phyloP scores from a whole-genome alignment of 2,329 filamentous ascomycete species.

The Rutstroemia sp. region DNA sequence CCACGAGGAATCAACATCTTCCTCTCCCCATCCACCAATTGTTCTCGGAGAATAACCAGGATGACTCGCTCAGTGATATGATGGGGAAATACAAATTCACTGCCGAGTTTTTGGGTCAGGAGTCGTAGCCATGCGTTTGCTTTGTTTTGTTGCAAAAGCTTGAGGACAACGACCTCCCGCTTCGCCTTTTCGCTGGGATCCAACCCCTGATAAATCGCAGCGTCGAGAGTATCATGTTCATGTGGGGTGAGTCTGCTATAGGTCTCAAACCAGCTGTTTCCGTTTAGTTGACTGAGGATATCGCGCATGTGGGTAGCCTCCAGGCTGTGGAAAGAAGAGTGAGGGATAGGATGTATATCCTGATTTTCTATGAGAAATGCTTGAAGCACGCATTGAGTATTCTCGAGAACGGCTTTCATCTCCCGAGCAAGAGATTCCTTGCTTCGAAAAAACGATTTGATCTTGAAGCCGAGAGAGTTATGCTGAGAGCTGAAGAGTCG shows the following conservation, averaged over 20 bases:
- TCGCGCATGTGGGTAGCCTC: conserved; percentile 25
- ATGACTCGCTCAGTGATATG: conserved; percentile 12
- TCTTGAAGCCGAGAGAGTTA: conserved; percentile 17
- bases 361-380: conserved; percentile 19
- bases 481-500: conserved; percentile 21
- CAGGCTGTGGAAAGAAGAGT: conserved; percentile 24
- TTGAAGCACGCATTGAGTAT: conserved; percentile 17
- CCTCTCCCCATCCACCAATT: conserved; percentile 16
- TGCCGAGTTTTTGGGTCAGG: conserved; percentile 9
- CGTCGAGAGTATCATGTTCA: conserved; percentile 14
- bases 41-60: conserved; percentile 22
- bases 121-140: conserved; percentile 17
- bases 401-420: conserved; percentile 18
- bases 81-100: background rate
- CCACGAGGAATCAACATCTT: background rate
- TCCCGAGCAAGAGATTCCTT: conserved; percentile 25
- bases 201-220: conserved; percentile 8
- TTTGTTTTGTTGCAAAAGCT: conserved; percentile 19
- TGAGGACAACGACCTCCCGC: conserved; percentile 21
- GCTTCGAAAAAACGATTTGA: conserved; percentile 23
- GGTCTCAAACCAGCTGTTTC: conserved; percentile 23
- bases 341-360: conserved; percentile 16
- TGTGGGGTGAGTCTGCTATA: conserved; percentile 13
- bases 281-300: conserved; percentile 22
- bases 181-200: conserved; percentile 4